These are phyloP conservation scores for Boletus rubroflammeus DNA, from an alignment of 768 basidiomycete genomes.

Conservation along the genomic window DNA sequence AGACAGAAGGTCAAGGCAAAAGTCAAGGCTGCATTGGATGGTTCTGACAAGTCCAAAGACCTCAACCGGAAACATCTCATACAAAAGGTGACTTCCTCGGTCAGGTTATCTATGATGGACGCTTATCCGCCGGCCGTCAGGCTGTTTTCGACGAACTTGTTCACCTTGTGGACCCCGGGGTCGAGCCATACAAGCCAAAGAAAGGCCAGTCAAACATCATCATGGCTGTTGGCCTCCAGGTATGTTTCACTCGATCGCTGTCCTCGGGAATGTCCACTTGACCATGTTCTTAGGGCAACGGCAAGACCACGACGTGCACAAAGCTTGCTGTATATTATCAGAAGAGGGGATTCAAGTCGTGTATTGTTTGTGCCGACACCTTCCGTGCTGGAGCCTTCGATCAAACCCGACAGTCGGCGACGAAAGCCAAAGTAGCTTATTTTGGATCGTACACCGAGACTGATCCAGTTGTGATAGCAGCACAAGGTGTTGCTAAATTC, in stretches of 20 bases:
- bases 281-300: constrained; percentile 69
- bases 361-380: constrained; percentile 97
- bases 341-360: constrained; percentile 93
- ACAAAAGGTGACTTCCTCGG: constrained; percentile 64
- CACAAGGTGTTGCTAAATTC: constrained; percentile 94
- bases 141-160: constrained; percentile 97
- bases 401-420: constrained; percentile 97
- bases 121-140: constrained; percentile 39
- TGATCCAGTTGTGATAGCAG: constrained; percentile 92
- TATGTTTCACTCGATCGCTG: constrained; percentile 31
- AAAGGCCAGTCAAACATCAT: constrained; percentile 93
- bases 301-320: constrained; percentile 99
- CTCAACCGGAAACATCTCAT: constrained; percentile 81
- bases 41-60: constrained; percentile 72
- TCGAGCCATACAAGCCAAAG: constrained; percentile 93
- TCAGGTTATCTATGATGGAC: neutral
- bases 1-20: constrained; percentile 89
- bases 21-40: constrained; percentile 78
- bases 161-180: constrained; percentile 89
- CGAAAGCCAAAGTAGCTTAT: constrained; percentile 98
- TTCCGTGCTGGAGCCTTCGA: constrained; percentile 99
- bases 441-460: constrained; percentile 99
- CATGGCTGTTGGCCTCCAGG: constrained; percentile 97
- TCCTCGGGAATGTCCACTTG: neutral
- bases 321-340: constrained; percentile 98